These are phyloP conservation scores for Rubus idaeus DNA, from an alignment of 306 rosid species.

Conservation along the genomic window DNA sequence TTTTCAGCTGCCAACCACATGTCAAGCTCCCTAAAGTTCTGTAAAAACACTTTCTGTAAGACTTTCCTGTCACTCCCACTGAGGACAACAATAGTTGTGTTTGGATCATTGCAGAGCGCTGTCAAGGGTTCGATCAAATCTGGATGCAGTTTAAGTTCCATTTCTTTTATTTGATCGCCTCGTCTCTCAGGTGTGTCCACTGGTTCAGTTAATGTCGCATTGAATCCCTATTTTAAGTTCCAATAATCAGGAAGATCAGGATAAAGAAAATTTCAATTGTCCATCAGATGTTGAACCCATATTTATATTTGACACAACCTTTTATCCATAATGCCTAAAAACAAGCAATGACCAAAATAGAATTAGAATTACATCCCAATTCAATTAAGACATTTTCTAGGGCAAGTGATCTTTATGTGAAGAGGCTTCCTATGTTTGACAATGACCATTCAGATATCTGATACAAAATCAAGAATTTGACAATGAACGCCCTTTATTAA, in stretches of 20 bases:
- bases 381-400: not conserved
- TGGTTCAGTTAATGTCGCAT: conserved; percentile 85
- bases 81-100: conserved; percentile 82
- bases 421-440: not conserved
- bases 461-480: not conserved
- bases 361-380: not conserved
- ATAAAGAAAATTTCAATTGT: not conserved
- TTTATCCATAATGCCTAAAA: not conserved
- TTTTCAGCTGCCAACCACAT: conserved; percentile 99
- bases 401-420: not conserved
- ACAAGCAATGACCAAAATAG: not conserved
- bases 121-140: conserved; percentile 61
- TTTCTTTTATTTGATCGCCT: conserved; percentile 87
- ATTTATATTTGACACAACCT: not conserved
- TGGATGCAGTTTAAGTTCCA: conserved; percentile 86
- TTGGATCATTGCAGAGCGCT: conserved; percentile 65
- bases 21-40: conserved; percentile 76
- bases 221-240: conserved; percentile 64
- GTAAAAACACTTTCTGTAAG: conserved; percentile 55
- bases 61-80: conserved; percentile 77
- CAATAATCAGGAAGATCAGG: conserved; percentile 30
- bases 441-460: conserved; percentile 6
- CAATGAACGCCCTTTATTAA: not conserved
- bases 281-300: not conserved
- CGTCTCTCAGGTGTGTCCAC: conserved; percentile 67